These are phyloP conservation scores for Fistulinella prunicolor DNA, from an alignment of 768 basidiomycete species.

Conservation along the genomic window DNA sequence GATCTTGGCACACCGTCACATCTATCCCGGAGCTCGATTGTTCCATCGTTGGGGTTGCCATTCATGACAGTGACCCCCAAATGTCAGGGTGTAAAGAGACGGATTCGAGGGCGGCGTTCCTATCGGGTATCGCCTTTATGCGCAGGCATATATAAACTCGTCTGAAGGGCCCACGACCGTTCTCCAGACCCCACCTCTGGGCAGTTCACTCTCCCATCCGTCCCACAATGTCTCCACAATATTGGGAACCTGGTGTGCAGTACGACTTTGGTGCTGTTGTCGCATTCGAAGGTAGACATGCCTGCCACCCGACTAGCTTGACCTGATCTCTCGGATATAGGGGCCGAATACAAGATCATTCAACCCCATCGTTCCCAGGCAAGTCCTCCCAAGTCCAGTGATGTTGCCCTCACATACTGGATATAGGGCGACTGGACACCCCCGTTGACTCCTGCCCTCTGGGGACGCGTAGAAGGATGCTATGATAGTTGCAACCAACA, in stretches of 20 bases:
- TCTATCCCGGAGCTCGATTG: neutral
- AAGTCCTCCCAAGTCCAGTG: slow-evolving; percentile 1
- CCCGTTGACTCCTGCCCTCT: slow-evolving; percentile 56
- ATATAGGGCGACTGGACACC: slow-evolving; percentile 68
- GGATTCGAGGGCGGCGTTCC: neutral
- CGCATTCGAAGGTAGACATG: slow-evolving; percentile 47
- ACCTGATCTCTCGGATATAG: slow-evolving; percentile 26
- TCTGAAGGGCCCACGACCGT: neutral
- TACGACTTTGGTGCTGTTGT: slow-evolving; percentile 58
- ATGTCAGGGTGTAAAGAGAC: slow-evolving; percentile 1
- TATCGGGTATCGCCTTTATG: slow-evolving; percentile 4
- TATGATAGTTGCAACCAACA: neutral
- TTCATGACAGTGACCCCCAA: too few species aligned
- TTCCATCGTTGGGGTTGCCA: neutral
- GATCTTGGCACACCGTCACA: slow-evolving; percentile 1
- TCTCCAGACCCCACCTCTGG: slow-evolving; percentile 5
- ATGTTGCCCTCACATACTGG: slow-evolving; percentile 5
- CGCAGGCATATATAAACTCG: slow-evolving; percentile 24
- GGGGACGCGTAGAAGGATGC: slow-evolving; percentile 49
- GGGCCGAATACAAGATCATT: slow-evolving; percentile 62
- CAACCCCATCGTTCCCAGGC: slow-evolving; percentile 72
- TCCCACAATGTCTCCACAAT: slow-evolving; percentile 38
- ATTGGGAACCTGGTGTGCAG: slow-evolving; percentile 62
- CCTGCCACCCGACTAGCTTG: neutral
- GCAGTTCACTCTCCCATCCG: neutral